Percentiles rank a stretch among this genome's conserved stretches.
Evolutionary conservation across 805 yeast species (phyloP).

Genomic region (Myxozyma sirexii): DNA sequence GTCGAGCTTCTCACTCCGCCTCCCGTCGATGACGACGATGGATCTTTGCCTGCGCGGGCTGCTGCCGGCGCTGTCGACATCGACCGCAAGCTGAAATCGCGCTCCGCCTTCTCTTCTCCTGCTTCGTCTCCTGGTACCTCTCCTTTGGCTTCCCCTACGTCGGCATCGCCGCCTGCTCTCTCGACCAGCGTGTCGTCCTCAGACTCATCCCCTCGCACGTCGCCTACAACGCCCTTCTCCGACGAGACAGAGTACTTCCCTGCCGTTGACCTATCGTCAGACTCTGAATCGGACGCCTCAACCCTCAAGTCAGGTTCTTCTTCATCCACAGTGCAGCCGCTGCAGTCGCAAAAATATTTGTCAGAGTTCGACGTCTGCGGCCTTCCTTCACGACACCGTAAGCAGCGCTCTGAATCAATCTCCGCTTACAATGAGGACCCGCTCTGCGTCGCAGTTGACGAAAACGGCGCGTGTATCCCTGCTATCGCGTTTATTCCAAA

Average conservation of each 20-base stretch:
- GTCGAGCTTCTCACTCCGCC: constrained; percentile 30
- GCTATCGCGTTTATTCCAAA: constrained; percentile 29
- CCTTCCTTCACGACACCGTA: constrained; percentile 26
- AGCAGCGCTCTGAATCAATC: constrained; percentile 27
- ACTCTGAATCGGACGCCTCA: constrained; percentile 13
- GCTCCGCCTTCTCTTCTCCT: neutral
- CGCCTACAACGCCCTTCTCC: constrained; percentile 21
- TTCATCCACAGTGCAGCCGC: constrained; percentile 12
- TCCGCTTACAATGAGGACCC: constrained; percentile 28
- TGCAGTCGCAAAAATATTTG: neutral
- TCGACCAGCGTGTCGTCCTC: constrained; percentile 19
- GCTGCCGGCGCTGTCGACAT: neutral
- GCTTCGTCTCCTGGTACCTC: neutral
- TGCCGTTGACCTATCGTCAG: constrained; percentile 9
- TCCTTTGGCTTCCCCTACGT: constrained; percentile 15
- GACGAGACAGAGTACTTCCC: constrained; percentile 27
- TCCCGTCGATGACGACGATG: constrained; percentile 23
- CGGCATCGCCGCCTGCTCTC: constrained; percentile 23
- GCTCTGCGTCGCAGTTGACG: constrained; percentile 33
- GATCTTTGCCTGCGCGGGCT: neutral
- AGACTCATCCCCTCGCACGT: constrained; percentile 22
- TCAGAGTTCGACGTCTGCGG: constrained; percentile 9
- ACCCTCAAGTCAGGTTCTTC: constrained; percentile 13
- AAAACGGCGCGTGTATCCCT: constrained; percentile 31
- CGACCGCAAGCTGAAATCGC: neutral